Evolutionary conservation across 345 rosid genomes (phyloP).

Genomic region (Lepidium africanum): DNA sequence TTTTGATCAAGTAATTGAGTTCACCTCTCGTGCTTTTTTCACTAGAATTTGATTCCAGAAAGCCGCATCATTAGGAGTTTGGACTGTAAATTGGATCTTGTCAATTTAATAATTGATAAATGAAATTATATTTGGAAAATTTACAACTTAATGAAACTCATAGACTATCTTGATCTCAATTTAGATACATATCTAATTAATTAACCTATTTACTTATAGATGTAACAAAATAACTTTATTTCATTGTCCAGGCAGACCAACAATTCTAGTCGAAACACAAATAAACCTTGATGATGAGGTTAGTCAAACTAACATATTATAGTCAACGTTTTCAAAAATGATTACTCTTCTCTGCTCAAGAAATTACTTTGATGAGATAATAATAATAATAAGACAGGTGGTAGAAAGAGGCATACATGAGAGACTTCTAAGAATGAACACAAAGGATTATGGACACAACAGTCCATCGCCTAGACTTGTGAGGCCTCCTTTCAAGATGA

Average conservation of each 20-base stretch:
- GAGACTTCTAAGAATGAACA: constrained; percentile 46
- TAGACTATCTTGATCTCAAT: not conserved
- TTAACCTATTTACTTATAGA: not conserved
- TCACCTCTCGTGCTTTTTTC: too few species aligned
- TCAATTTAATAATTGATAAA: too few species aligned
- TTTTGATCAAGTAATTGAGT: too few species aligned
- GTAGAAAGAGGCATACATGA: constrained; percentile 30
- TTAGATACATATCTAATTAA: not conserved
- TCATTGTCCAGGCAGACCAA: constrained; percentile 32
- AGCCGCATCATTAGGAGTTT: too few species aligned
- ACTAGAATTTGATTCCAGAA: too few species aligned
- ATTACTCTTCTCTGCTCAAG: not conserved
- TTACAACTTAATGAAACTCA: not conserved
- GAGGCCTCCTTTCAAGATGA: constrained; percentile 84
- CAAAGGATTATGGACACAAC: constrained; percentile 56
- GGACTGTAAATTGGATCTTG: too few species aligned
- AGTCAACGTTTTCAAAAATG: not conserved
- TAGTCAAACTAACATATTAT: not conserved
- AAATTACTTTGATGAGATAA: not conserved
- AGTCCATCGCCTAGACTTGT: constrained; percentile 59
- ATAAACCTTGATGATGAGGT: not conserved
- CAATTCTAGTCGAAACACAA: constrained; percentile 4
- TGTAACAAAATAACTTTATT: not conserved
- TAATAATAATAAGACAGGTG: not conserved
- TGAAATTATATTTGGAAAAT: too few species aligned